phyloP scores from a whole-genome alignment of 345 rosid genomes.

The Citrus glauca region DNA sequence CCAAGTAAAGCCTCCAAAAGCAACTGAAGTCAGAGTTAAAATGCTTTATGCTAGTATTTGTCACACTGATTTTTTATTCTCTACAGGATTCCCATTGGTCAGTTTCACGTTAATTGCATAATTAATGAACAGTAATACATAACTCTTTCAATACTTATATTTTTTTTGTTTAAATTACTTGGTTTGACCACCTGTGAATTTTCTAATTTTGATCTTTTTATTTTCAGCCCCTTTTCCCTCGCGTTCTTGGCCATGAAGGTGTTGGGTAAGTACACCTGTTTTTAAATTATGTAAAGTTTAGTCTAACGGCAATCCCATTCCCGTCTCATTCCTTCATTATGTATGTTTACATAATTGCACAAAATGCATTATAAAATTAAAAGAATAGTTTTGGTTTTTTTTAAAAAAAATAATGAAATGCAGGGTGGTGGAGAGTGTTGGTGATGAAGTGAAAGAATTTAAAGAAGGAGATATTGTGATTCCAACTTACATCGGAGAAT shows the following conservation, averaged over 20 bases:
- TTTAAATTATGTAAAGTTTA: too few relatives aligned
- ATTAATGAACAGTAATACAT: too few relatives aligned
- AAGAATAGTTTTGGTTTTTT: too few relatives aligned
- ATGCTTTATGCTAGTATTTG: slow-evolving; percentile 66
- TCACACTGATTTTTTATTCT: slow-evolving; percentile 42
- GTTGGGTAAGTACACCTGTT: slow-evolving; percentile 41
- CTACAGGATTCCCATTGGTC: slow-evolving; percentile 32
- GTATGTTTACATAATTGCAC: neutral
- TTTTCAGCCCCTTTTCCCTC: slow-evolving; percentile 51
- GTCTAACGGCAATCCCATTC: too few relatives aligned
- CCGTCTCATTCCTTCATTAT: too few relatives aligned
- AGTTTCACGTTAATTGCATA: neutral
- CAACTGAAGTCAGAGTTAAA: slow-evolving; percentile 55
- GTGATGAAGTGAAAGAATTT: slow-evolving; percentile 48
- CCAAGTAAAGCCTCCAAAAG: slow-evolving; percentile 34
- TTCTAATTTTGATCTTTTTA: neutral
- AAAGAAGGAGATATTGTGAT: slow-evolving; percentile 59
- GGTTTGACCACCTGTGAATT: neutral
- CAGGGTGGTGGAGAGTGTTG: slow-evolving; percentile 62
- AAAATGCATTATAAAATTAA: neutral
- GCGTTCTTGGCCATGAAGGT: slow-evolving; percentile 79
- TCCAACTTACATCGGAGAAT: slow-evolving; percentile 48
- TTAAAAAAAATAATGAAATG: neutral
- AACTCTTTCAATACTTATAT: too few relatives aligned
- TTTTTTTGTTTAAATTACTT: neutral